Conservation (phyloP, 805 yeast genomes). For the Wickerhamomyces bovis region DNA sequence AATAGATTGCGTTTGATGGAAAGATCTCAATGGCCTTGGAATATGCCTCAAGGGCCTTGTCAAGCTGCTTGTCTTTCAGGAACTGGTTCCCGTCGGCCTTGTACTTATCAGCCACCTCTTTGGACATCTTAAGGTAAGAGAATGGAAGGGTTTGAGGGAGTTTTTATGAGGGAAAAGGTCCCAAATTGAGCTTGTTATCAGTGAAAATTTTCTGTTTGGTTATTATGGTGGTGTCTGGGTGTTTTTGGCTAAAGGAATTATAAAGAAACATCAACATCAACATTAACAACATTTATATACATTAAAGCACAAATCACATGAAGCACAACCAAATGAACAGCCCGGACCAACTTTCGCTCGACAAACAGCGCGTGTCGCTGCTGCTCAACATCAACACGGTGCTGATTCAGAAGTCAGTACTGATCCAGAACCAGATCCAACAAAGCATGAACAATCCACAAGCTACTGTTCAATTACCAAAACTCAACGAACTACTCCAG, state of each 20-base stretch:
- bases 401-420: conserved; percentile 20
- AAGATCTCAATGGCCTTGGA: conserved; percentile 69
- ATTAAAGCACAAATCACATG: no score
- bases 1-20: conserved; percentile 51
- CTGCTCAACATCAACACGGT: conserved; percentile 22
- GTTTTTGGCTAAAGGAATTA: no score
- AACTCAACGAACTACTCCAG: conserved; percentile 17
- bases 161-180: not conserved
- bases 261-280: no score
- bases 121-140: conserved; percentile 9
- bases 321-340: conserved; percentile 13
- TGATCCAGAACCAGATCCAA: conserved; percentile 20
- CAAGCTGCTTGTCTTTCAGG: conserved; percentile 59
- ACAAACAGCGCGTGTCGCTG: conserved; percentile 20
- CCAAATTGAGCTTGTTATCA: no score
- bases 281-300: no score
- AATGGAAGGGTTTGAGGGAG: no score
- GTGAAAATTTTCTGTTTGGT: not conserved
- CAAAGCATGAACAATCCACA: conserved; percentile 8
- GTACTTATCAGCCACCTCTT: conserved; percentile 37
- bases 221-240: not conserved
- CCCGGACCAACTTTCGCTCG: conserved; percentile 9
- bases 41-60: conserved; percentile 63
- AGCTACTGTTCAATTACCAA: conserved; percentile 5
- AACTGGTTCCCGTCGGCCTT: conserved; percentile 72